These are phyloP conservation scores for Daldinia grandis DNA, from an alignment of 495 filamentous ascomycete genomes.

Conservation along the genomic window DNA sequence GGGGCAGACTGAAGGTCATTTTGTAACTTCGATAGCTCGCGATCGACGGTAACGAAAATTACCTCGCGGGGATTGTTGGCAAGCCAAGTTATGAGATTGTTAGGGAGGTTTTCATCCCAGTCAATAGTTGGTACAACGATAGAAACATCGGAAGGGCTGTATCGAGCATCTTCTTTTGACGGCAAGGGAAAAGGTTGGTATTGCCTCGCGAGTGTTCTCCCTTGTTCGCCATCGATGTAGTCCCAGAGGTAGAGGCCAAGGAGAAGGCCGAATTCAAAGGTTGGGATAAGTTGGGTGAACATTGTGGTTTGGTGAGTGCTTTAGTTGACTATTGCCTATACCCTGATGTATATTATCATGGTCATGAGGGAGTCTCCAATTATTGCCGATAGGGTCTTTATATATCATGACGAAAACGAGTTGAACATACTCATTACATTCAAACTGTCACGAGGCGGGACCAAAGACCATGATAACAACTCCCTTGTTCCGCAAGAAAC, in stretches of 20 bases:
- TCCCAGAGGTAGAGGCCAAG: constrained; percentile 31
- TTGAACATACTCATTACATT: neutral
- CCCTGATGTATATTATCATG: neutral
- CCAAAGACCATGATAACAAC: no score
- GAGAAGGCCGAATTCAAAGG: neutral
- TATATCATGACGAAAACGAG: neutral
- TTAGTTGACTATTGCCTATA: neutral
- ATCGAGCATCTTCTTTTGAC: neutral
- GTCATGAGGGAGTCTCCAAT: neutral
- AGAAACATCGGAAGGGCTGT: constrained; percentile 2
- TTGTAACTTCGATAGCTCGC: neutral
- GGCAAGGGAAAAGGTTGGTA: constrained; percentile 27
- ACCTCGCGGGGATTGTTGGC: constrained; percentile 11
- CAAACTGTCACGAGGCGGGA: no score
- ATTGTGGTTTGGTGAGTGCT: neutral
- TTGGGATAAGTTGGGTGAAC: neutral
- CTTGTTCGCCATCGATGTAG: constrained; percentile 12
- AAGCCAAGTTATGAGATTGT: constrained; percentile 23
- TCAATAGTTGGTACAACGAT: constrained; percentile 31
- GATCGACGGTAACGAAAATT: constrained; percentile 27
- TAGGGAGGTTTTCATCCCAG: constrained; percentile 19
- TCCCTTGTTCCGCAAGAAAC: no score
- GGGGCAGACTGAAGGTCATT: neutral
- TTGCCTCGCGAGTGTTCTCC: neutral
- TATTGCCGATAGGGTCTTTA: neutral